phyloP scores from a whole-genome alignment of 2,329 filamentous ascomycete genomes.

The Xylariaceae sp. region DNA sequence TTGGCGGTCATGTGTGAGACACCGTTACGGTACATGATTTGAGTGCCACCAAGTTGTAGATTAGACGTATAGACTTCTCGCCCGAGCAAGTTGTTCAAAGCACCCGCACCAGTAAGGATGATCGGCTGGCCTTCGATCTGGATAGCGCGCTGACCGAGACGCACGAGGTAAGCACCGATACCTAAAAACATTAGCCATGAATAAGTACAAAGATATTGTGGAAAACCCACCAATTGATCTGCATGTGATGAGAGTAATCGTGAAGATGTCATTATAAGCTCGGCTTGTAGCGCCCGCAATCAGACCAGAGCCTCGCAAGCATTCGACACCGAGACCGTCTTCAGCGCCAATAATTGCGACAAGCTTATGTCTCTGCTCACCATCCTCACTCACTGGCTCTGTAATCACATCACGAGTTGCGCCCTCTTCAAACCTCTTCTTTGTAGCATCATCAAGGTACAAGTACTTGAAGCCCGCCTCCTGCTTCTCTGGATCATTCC shows the following conservation, averaged over 20 bases:
- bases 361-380: constrained; percentile 90
- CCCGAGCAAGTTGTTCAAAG: constrained; percentile 96
- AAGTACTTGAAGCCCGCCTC: constrained; percentile 95
- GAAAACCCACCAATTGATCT: constrained; percentile 76
- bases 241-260: constrained; percentile 93
- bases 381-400: constrained; percentile 78
- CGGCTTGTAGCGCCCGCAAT: constrained; percentile 96
- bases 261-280: constrained; percentile 99
- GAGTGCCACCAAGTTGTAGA: constrained; percentile 97
- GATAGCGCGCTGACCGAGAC: constrained; percentile 95
- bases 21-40: constrained; percentile 99
- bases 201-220: constrained; percentile 11
- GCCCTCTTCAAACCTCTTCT: constrained; percentile 79
- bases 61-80: constrained; percentile 99
- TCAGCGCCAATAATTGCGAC: constrained; percentile 89
- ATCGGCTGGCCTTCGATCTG: constrained; percentile 99
- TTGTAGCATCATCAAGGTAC: constrained; percentile 81
- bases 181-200: constrained; percentile 44
- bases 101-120: constrained; percentile 94
- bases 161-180: constrained; percentile 98
- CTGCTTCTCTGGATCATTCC: constrained; percentile 79
- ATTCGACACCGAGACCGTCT: constrained; percentile 96
- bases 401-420: constrained; percentile 76
- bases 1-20: constrained; percentile 98
- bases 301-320: constrained; percentile 90